These are phyloP conservation scores for Arthrobotrys entomopaga DNA, from an alignment of 2,329 filamentous ascomycete genomes.

Conservation along the genomic window DNA sequence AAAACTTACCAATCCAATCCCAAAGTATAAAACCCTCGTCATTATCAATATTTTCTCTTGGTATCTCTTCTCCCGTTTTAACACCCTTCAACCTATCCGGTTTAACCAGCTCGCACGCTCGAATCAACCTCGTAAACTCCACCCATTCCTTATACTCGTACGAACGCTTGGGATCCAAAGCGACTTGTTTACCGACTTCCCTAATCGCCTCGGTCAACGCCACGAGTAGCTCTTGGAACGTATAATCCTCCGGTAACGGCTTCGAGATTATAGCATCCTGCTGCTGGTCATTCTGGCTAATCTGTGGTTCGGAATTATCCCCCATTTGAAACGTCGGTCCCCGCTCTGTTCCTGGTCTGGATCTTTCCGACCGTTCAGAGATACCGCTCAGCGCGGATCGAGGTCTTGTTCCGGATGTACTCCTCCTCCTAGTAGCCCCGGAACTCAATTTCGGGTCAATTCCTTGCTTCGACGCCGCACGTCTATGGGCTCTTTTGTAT, in stretches of 20 bases:
- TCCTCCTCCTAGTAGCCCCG: slow-evolving; percentile 21
- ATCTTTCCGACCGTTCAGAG: neutral
- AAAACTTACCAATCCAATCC: slow-evolving; percentile 53
- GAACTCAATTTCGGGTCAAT: slow-evolving; percentile 60
- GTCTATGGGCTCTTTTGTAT: neutral
- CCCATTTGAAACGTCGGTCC: slow-evolving; percentile 11
- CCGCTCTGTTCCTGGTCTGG: neutral
- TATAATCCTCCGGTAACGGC: slow-evolving; percentile 42
- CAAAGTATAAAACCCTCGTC: slow-evolving; percentile 54
- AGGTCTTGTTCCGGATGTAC: neutral
- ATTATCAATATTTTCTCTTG: slow-evolving; percentile 37
- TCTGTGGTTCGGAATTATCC: slow-evolving; percentile 24
- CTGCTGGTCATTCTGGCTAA: neutral
- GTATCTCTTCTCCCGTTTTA: slow-evolving; percentile 47
- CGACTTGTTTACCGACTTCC: slow-evolving; percentile 33
- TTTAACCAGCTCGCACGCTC: slow-evolving; percentile 59
- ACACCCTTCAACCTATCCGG: slow-evolving; percentile 70
- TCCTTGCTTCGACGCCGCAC: neutral
- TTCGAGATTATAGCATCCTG: slow-evolving; percentile 18
- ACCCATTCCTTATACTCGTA: slow-evolving; percentile 90
- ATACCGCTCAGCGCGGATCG: neutral
- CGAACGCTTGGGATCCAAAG: slow-evolving; percentile 67
- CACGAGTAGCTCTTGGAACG: slow-evolving; percentile 38
- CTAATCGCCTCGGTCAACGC: slow-evolving; percentile 33
- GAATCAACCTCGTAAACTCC: slow-evolving; percentile 80